Evolutionary conservation across 352 stramenopile genomes (phyloP), one percentile per base, ranked within the genome.

Genomic region (Phytopythium kandeliae): DNA sequence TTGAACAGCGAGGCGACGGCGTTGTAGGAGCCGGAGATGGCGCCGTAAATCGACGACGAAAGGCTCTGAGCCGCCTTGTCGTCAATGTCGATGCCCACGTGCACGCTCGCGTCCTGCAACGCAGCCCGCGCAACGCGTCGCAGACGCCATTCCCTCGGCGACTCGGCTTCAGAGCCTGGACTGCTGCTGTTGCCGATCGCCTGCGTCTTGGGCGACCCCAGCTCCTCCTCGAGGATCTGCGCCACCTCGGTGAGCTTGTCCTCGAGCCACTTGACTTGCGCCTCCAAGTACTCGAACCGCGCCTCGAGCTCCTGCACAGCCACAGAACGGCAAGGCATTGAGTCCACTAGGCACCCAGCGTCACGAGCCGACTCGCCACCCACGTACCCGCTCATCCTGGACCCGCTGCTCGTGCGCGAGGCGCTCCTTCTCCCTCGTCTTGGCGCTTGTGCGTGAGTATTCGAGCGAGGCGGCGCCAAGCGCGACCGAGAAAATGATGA

Each of bases 401-500:
- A 60, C 24, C 52, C 74, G 65, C 47, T 66, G 54, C 53, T 87
- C 74, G 51, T 76, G 73, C 38, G 73, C 59, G 34, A 76, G 63
- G 22, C 69, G 60, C 57, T 91, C 77, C 47, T 89, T 87, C 22
- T 73, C 74, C 46, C 69, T 73, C 17, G 63, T 55, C 36, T 65
- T 87, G 35, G 65, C 59, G 25, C 59, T 74, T 21, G 77, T 81
- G 55, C 82, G 78, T 63, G 72, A 71, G 62, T 92, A 92, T 63
- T 92, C 82, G 35, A 86, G 76, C 16, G 71, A 82, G 26, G 81
- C 81, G 19, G 74, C 81, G 9, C 57, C 74, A 37, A 92, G 37
- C 6, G 81, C 81, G 24, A 92, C 81, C 1, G 71, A 81, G 62
- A 92, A 92, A 51, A 92, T 90, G 36, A 92, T 67, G 30, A 84